Evolutionary conservation across 108 stramenopile genomes (phyloP), one percentile per base, ranked within the genome.

Genomic region (Pseudonitzschia delicatissima): DNA sequence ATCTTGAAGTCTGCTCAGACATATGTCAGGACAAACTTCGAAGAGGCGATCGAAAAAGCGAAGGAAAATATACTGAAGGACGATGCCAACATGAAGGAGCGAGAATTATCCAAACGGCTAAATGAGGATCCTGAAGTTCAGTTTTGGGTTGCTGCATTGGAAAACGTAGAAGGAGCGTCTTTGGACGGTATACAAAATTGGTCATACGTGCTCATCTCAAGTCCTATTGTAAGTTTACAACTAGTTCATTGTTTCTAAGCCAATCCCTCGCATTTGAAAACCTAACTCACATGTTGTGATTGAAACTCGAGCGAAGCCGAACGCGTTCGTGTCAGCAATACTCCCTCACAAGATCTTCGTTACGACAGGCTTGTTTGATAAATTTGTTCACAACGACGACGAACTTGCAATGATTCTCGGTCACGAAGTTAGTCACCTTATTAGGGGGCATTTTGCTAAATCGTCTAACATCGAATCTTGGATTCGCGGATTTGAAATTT

Each of bases 261-360:
- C 4, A n/a, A n/a, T n/a, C n/a, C n/a, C n/a, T n/a, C n/a, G n/a
- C 34, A 12, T 39, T 44, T 11, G 2, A 62, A 62, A 29, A 83
- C 62, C 60, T 90, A 76, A 87, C 21, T 76, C 83, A 0, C 11
- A 27, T 1, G 47, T 87, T 0, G 7, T 21, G 21, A 2, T 48
- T 48, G 20, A 23, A 48, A 2, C 9, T 17, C 23, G 7, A 23
- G 20, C 23, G 47, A 48, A 48, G 47, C 87, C 92, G 5, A 94
- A 94, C 71, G 92, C 92, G n/a, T 94, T 90, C 71, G 92, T 94
- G 0, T 73, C 82, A 9, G 92, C 91, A 76, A 84, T 94, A 33
- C 66, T 94, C 13, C 92, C 92, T 20, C 87, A 83, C 59, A 80
- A 83, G 28, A 80, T 94, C 42, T 94, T 94, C 76, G 81, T 94